Evolutionary conservation across 140 eudicot species (phyloP), one percentile per base, ranked within the genome.

Genomic region (Bidens hawaiensis): DNA sequence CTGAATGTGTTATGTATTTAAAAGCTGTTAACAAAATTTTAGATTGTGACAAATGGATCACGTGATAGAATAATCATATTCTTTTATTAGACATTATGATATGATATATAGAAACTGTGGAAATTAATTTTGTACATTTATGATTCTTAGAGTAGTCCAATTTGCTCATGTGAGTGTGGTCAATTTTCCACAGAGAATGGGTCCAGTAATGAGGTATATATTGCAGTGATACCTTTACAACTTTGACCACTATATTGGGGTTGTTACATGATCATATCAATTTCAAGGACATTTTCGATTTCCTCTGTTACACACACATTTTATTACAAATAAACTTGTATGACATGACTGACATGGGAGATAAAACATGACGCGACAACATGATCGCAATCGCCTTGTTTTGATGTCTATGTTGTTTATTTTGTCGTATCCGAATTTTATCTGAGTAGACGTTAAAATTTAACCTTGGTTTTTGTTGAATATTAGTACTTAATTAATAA

Each of bases 181-280:
- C 59, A 60, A 64, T 17, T 54, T 27, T 23, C 54, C 34, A 30
- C 65, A 72, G 33, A 72, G 65, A 72, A 61, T 33, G 72, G 77
- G 61, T 46, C 78, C 72, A 45, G 18, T 43, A 10, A 54, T 72
- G 66, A 64, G 77, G 72, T 54, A 63, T 54, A 64, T 46, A 64
- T 53, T 72, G 72, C 72, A 72, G 60, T 55, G 77, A 49, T 64
- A 64, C 59, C 72, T 64, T n/a, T 64, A 72, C 78, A 72, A 64
- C 60, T 72, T 72, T 72, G 78, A 72, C 78, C 78, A 64, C 77
- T 72, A 45, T 50, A 43, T 54, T 72, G 67, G 77, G 77, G 61
- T 45, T 64, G 60, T 54, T 72, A 62, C 71, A 64, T 43, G 66
- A 64, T 72, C 77, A 62, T 61, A 61, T 62, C 40, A 48, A 34